A percentile compares a stretch with the other conserved stretches of the same genome.
Evolutionary conservation across 1,284 basidiomycete species (phyloP).

Genomic region (Erythrobasidium hasegawianum): DNA sequence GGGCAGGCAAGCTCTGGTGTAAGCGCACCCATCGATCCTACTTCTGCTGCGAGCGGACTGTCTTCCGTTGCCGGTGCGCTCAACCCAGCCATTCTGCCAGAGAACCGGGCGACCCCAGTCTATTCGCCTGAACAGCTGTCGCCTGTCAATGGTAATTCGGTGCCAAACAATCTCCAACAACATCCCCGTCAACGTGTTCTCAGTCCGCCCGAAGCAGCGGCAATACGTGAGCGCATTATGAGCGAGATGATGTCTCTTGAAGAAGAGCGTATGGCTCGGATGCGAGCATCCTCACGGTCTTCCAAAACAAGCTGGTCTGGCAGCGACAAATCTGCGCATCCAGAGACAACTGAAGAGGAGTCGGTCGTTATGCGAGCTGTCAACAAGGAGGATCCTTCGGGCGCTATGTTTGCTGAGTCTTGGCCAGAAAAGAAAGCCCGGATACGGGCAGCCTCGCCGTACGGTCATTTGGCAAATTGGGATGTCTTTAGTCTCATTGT

Average conservation of each 20-base stretch:
- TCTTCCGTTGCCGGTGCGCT: constrained; percentile 39
- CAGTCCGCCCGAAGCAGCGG: constrained; percentile 73
- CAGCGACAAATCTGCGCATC: constrained; percentile 6
- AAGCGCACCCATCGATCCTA: constrained; percentile 39
- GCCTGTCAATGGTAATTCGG: no score
- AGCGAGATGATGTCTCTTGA: constrained; percentile 96
- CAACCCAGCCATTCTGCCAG: constrained; percentile 34
- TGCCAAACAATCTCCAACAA: neutral
- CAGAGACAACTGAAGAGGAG: constrained; percentile 44
- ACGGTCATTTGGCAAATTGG: constrained; percentile 81
- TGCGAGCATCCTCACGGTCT: constrained; percentile 60
- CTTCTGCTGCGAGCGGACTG: constrained; percentile 38
- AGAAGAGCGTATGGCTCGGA: constrained; percentile 91
- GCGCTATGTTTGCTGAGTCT: constrained; percentile 87
- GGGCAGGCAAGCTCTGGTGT: constrained; percentile 30
- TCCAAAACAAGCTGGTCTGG: constrained; percentile 16
- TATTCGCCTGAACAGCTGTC: neutral
- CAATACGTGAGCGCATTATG: constrained; percentile 95
- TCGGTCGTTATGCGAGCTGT: constrained; percentile 79
- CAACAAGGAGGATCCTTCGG: constrained; percentile 95
- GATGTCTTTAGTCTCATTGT: constrained; percentile 87
- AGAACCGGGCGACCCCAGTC: constrained; percentile 8
- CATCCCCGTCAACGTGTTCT: constrained; percentile 51
- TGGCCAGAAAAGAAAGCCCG: constrained; percentile 94
- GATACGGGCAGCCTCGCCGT: constrained; percentile 87